These are phyloP conservation scores for Komagataella pastoris DNA, from an alignment of 805 yeast species.

Conservation along the genomic window DNA sequence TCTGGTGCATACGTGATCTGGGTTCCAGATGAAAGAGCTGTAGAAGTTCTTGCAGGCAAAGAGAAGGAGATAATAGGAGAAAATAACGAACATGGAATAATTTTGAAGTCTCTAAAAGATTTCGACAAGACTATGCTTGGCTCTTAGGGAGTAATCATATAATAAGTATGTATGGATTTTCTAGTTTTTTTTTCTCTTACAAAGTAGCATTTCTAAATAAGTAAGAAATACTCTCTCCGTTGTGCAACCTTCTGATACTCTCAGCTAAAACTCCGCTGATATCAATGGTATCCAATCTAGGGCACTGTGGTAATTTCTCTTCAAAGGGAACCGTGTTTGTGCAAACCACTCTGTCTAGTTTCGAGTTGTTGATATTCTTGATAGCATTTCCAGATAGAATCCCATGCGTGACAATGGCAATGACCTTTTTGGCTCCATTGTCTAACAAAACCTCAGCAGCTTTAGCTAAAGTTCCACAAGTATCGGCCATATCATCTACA, in stretches of 20 bases:
- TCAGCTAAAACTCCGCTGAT: constrained; percentile 67
- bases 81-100: constrained; percentile 34
- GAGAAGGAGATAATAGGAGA: constrained; percentile 29
- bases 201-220: constrained; percentile 57
- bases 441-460: constrained; percentile 66
- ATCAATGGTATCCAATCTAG: constrained; percentile 56
- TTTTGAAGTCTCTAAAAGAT: constrained; percentile 35
- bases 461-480: constrained; percentile 76
- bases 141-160: constrained; percentile 11
- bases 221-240: constrained; percentile 77
- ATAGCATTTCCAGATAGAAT: constrained; percentile 66
- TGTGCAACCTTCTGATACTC: constrained; percentile 73
- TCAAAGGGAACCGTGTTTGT: constrained; percentile 74
- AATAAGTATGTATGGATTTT: neutral
- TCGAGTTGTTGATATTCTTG: constrained; percentile 54
- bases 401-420: constrained; percentile 79
- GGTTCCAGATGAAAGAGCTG: constrained; percentile 81
- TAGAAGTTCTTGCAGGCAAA: constrained; percentile 35
- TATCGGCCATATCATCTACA: constrained; percentile 85
- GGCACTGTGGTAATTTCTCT: constrained; percentile 42
- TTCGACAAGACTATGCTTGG: constrained; percentile 38
- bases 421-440: constrained; percentile 57
- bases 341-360: constrained; percentile 57
- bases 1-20: constrained; percentile 85
- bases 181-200: constrained; percentile 4